Conservation (phyloP, 164 flowering plant species). For the Nelumbo lutea region DNA sequence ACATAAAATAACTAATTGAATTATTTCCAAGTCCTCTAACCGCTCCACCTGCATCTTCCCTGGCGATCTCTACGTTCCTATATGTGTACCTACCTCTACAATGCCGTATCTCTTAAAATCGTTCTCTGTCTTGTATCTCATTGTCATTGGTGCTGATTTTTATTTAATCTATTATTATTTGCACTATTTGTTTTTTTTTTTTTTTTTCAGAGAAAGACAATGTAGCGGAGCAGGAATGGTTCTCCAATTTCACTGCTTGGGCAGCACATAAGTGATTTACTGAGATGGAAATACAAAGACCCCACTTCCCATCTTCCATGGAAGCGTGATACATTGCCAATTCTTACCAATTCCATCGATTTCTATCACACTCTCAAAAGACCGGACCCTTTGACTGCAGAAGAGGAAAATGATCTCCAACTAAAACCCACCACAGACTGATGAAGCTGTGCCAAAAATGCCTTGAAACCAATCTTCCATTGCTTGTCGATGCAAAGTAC, state of each 20-base stretch:
- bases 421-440: slow-evolving; percentile 42
- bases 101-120: no score
- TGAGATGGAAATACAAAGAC: slow-evolving; percentile 73
- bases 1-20: no score
- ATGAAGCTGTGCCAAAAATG: slow-evolving; percentile 41
- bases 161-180: no score
- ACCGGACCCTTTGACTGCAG: slow-evolving; percentile 55
- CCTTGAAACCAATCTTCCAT: slow-evolving; percentile 39
- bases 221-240: no score
- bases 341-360: slow-evolving; percentile 56
- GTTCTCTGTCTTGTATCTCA: no score
- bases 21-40: no score
- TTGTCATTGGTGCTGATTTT: no score
- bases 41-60: no score
- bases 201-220: no score
- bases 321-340: slow-evolving; percentile 60
- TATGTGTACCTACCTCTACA: no score
- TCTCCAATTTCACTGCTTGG: slow-evolving; percentile 42
- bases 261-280: slow-evolving; percentile 54
- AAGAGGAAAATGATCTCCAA: slow-evolving; percentile 64
- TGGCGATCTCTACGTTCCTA: no score
- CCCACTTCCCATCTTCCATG: slow-evolving; percentile 69
- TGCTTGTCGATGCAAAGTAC: slow-evolving; percentile 80
- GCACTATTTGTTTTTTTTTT: no score
- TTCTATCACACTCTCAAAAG: slow-evolving; percentile 52